A percentile compares a stretch with the other conserved stretches of the same genome.
Evolutionary conservation across 306 rosid species (phyloP).

Genomic region (Vachellia pachyceras): DNA sequence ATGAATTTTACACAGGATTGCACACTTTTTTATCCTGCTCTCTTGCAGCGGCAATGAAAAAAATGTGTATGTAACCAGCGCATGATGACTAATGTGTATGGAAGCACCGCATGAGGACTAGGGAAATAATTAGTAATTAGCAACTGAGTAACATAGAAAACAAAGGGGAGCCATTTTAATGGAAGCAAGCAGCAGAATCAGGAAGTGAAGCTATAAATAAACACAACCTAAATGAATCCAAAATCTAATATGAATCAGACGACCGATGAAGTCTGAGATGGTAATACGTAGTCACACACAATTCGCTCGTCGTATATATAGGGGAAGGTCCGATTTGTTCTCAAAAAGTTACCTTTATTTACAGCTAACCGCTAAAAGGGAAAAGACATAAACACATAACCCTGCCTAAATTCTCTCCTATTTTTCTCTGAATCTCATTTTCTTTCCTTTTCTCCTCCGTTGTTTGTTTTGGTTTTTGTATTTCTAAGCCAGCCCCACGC

Average conservation of each 20-base stretch:
- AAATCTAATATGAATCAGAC: neutral
- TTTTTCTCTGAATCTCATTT: constrained; percentile 1
- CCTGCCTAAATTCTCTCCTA: constrained; percentile 41
- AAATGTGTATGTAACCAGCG: no score
- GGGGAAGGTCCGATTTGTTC: neutral
- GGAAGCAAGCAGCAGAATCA: neutral
- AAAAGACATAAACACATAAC: constrained; percentile 34
- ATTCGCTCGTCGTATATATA: neutral
- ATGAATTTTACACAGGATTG: no score
- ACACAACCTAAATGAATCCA: neutral
- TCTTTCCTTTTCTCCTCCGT: neutral
- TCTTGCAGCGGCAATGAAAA: no score
- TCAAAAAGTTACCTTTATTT: neutral
- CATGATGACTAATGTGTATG: no score
- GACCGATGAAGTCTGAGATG: neutral
- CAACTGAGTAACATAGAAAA: neutral
- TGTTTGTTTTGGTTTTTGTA: neutral
- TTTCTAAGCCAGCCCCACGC: constrained; percentile 46
- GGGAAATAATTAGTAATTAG: neutral
- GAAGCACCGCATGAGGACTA: no score
- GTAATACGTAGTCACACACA: neutral
- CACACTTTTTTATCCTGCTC: no score
- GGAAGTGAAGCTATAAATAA: neutral
- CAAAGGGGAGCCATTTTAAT: neutral
- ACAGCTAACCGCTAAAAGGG: neutral